Base-by-base conservation (phyloP, 768 basidiomycete species). In the Rhizopogon sp. region DNA sequence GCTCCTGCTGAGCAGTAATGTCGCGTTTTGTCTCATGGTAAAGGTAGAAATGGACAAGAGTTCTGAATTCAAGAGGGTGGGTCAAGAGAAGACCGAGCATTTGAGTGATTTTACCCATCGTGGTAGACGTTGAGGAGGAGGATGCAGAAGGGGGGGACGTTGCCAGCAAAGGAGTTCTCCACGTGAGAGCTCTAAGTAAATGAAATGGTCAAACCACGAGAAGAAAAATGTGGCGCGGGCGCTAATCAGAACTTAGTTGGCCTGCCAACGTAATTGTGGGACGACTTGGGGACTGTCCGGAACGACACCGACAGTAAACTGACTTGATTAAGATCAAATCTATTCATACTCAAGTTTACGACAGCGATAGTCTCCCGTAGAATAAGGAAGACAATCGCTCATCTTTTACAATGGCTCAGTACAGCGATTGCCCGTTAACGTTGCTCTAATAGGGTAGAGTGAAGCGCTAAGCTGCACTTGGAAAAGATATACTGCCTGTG, bases 1-100 rank as follows among this genome's bases (percentile, higher is more conserved):
- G 82, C 62, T 98, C 90, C 58, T 79, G 72, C 54, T 83, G 73
- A 2, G 82, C 76, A 43, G 89, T 84, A 62, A 98, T 90, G 63
- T 95, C 90, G 61, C 93, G 84, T 64, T 84, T 84, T 60, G 80
- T 76, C 57, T 93, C 86, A 70, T 93, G 83, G 72, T 86, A 94
- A 35, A 97, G 62, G 62, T 82, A 83, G 76, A 87, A 98, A 64
- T 93, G 89, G 25, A 95, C 61, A 35, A 98, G 79, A 31, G 82
- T 85, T 60, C 84, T 83, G 68, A 95, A 88, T 67, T 99, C 96
- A 57, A 79, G 65, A 13, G 93, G 93, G 60, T 91, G 92, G 0
- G 87, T 86, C 65, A 93, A 67, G 59, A 88, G 74, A 29, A 93
- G 76, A 39, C 78, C 72, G 58, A 91, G 69, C 81, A 86, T 84